These are phyloP conservation scores for Beta lomatogona DNA, from an alignment of 179 eudicot species.

Conservation along the genomic window DNA sequence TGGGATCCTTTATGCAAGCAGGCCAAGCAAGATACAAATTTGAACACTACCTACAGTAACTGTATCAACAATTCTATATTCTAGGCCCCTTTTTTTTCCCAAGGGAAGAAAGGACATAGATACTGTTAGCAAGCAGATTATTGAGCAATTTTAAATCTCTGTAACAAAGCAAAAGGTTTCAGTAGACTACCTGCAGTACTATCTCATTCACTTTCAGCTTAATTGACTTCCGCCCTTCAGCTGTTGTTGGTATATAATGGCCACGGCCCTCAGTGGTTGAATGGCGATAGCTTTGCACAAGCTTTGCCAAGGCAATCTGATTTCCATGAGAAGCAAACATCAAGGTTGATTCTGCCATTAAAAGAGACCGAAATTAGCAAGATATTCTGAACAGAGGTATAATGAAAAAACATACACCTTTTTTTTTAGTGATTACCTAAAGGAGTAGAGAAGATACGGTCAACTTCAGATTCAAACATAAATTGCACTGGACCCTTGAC, in stretches of 20 bases:
- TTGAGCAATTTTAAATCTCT: background rate
- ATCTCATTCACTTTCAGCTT: slow-evolving; percentile 84
- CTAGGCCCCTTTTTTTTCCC: background rate
- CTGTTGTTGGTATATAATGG: slow-evolving; percentile 76
- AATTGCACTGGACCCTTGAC: slow-evolving; percentile 88
- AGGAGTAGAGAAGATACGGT: slow-evolving; percentile 92
- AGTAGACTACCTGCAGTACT: slow-evolving; percentile 77
- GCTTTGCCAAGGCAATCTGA: slow-evolving; percentile 89
- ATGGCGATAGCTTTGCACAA: slow-evolving; percentile 83
- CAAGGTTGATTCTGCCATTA: slow-evolving; percentile 75
- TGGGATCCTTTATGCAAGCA: background rate
- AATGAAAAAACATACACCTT: slow-evolving; percentile 6
- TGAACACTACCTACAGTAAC: background rate
- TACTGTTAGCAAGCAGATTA: background rate
- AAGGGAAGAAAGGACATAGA: background rate
- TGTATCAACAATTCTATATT: background rate
- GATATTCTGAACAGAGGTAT: slow-evolving; percentile 21
- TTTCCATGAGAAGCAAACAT: slow-evolving; percentile 87
- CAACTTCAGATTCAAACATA: slow-evolving; percentile 91
- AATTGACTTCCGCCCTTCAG: slow-evolving; percentile 81
- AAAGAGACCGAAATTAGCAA: slow-evolving; percentile 36
- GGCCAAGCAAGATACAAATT: background rate
- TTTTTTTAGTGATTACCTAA: slow-evolving; percentile 55
- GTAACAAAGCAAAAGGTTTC: background rate
- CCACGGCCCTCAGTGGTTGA: slow-evolving; percentile 79